phyloP scores from a whole-genome alignment of 495 filamentous ascomycete genomes.

The Penicillium longicatenatum region DNA sequence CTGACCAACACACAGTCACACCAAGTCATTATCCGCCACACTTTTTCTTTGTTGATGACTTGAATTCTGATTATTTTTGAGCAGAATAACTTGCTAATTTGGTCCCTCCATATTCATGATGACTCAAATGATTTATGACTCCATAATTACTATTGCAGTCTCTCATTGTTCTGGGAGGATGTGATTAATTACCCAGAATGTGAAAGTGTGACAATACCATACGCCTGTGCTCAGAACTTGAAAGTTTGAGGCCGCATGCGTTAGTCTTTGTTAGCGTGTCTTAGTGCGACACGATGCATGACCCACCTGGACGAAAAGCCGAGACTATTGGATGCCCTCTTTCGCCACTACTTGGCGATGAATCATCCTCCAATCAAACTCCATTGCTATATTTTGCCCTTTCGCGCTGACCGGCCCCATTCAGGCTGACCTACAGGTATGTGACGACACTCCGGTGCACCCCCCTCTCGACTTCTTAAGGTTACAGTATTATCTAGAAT shows the following conservation, averaged over 20 bases:
- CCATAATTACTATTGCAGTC: neutral
- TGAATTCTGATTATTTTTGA: neutral
- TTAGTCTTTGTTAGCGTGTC: neutral
- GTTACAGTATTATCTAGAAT: too few relatives aligned
- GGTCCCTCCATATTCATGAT: neutral
- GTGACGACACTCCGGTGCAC: neutral
- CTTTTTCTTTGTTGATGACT: neutral
- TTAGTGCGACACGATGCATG: conserved; percentile 1
- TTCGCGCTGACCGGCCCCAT: neutral
- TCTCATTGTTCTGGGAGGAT: neutral
- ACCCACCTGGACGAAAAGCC: neutral
- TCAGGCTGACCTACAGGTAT: neutral
- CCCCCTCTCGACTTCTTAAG: too few relatives aligned
- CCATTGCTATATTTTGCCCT: neutral
- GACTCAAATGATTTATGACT: neutral
- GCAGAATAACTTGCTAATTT: neutral
- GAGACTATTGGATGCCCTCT: neutral
- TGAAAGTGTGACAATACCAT: neutral
- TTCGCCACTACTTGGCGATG: neutral
- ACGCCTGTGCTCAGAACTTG: neutral
- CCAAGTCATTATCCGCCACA: neutral
- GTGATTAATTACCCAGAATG: neutral
- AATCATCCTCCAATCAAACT: neutral
- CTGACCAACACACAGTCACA: neutral
- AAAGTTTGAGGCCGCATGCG: neutral